These are phyloP conservation scores for Spergularia marina DNA, from an alignment of 148 eudicot species.

Conservation along the genomic window DNA sequence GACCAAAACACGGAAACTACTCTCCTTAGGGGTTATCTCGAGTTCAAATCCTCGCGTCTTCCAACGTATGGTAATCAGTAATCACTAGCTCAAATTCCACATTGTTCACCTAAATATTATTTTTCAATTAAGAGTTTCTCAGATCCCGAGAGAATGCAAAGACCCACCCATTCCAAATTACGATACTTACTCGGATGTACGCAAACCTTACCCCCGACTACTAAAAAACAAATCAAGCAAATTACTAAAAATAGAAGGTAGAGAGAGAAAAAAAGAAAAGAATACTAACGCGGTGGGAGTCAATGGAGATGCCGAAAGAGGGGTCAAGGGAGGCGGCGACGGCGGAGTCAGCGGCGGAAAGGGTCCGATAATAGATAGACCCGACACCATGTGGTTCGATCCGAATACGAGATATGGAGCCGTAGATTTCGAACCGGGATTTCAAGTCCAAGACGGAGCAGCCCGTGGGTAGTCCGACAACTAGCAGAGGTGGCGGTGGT, in stretches of 20 bases:
- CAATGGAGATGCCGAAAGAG: slow-evolving; percentile 60
- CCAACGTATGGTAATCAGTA: too few species aligned
- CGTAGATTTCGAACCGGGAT: slow-evolving; percentile 83
- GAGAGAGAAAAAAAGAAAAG: neutral
- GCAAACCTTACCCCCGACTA: too few species aligned
- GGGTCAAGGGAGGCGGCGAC: slow-evolving; percentile 56
- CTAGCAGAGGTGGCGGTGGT: slow-evolving; percentile 48
- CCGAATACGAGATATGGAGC: slow-evolving; percentile 53
- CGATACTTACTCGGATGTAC: too few species aligned
- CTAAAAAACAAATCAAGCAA: too few species aligned
- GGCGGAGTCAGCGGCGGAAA: slow-evolving; percentile 56
- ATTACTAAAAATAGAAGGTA: neutral
- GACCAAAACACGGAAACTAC: too few species aligned
- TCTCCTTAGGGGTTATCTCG: too few species aligned
- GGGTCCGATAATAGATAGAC: slow-evolving; percentile 59
- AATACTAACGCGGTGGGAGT: slow-evolving; percentile 46
- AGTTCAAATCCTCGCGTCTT: too few species aligned
- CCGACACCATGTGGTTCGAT: slow-evolving; percentile 53
- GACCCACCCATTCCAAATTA: too few species aligned
- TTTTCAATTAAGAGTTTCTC: too few species aligned
- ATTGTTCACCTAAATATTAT: too few species aligned
- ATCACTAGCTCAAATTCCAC: too few species aligned
- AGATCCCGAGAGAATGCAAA: too few species aligned
- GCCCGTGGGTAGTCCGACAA: slow-evolving; percentile 56
- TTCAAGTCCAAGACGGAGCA: slow-evolving; percentile 77